Evolutionary conservation across 1,284 basidiomycete genomes (phyloP).

Genomic region (Leccinum angustisporum): DNA sequence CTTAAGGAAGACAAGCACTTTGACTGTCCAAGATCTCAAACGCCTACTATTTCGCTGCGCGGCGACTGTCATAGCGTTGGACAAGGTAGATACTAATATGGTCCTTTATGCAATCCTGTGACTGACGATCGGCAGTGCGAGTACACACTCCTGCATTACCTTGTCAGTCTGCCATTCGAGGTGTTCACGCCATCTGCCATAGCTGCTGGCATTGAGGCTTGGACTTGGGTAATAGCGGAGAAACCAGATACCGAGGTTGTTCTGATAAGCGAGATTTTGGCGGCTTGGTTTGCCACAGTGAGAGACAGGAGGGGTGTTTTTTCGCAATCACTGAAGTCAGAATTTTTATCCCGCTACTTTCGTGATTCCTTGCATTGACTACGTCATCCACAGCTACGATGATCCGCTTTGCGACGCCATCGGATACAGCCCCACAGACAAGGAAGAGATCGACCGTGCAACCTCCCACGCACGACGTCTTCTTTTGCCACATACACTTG

Average conservation of each 20-base stretch:
- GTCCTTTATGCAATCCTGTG: neutral
- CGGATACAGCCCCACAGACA: slow-evolving; percentile 90
- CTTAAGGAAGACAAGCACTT: slow-evolving; percentile 63
- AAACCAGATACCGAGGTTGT: slow-evolving; percentile 72
- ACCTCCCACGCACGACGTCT: slow-evolving; percentile 71
- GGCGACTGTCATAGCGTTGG: slow-evolving; percentile 71
- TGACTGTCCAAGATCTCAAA: slow-evolving; percentile 81
- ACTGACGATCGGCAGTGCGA: slow-evolving; percentile 58
- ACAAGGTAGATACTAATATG: slow-evolving; percentile 48
- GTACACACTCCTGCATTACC: slow-evolving; percentile 82
- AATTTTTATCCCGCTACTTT: slow-evolving; percentile 14
- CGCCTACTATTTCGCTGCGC: slow-evolving; percentile 88
- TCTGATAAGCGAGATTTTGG: slow-evolving; percentile 83
- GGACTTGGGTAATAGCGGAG: slow-evolving; percentile 96
- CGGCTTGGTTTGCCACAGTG: slow-evolving; percentile 87
- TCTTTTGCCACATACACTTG: slow-evolving; percentile 79
- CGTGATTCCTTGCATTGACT: slow-evolving; percentile 6
- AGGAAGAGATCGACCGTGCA: slow-evolving; percentile 77
- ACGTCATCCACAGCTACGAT: slow-evolving; percentile 54
- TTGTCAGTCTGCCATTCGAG: slow-evolving; percentile 88
- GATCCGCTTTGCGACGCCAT: slow-evolving; percentile 90
- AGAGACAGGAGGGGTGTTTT: slow-evolving; percentile 81
- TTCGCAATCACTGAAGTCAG: slow-evolving; percentile 77
- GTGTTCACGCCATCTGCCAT: slow-evolving; percentile 88
- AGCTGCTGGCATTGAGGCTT: slow-evolving; percentile 87